Percentiles rank a stretch among this genome's conserved stretches.
Evolutionary conservation across 805 yeast genomes (phyloP).

Genomic region (Ogataea thermomethanolica): DNA sequence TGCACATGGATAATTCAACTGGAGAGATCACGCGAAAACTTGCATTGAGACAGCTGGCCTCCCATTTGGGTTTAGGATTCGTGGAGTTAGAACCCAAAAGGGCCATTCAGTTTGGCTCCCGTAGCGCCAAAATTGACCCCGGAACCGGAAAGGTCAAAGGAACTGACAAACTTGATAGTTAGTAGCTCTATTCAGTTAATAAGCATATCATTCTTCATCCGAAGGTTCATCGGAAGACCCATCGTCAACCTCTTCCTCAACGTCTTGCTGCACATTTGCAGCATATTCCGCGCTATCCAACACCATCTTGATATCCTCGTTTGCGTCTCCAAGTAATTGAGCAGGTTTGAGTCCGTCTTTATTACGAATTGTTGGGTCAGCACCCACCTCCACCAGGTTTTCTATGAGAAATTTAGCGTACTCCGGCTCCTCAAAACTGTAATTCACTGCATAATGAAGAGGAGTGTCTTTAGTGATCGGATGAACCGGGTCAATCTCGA

Average conservation of each 20-base stretch:
- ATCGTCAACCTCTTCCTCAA: constrained; percentile 36
- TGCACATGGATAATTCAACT: constrained; percentile 34
- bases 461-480: constrained; percentile 81
- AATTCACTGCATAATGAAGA: constrained; percentile 78
- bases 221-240: constrained; percentile 29
- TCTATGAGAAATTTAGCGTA: constrained; percentile 77
- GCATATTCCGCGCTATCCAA: constrained; percentile 87
- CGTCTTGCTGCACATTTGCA: constrained; percentile 37
- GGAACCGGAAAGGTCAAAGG: constrained; percentile 79
- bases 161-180: constrained; percentile 42
- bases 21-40: constrained; percentile 44
- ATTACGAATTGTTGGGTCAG: constrained; percentile 67
- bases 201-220: constrained; percentile 18
- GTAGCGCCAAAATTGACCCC: constrained; percentile 87
- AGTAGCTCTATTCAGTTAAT: neutral
- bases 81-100: constrained; percentile 79
- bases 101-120: constrained; percentile 96
- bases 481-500: constrained; percentile 81
- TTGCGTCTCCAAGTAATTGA: constrained; percentile 53
- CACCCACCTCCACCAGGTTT: constrained; percentile 85
- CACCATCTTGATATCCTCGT: constrained; percentile 54
- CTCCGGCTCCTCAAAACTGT: constrained; percentile 75
- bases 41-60: constrained; percentile 62
- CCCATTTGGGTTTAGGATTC: constrained; percentile 34
- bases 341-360: constrained; percentile 69